Evolutionary conservation across 306 rosid species (phyloP), one percentile per base, ranked within the genome.

Genomic region (Fragaria ananassa): DNA sequence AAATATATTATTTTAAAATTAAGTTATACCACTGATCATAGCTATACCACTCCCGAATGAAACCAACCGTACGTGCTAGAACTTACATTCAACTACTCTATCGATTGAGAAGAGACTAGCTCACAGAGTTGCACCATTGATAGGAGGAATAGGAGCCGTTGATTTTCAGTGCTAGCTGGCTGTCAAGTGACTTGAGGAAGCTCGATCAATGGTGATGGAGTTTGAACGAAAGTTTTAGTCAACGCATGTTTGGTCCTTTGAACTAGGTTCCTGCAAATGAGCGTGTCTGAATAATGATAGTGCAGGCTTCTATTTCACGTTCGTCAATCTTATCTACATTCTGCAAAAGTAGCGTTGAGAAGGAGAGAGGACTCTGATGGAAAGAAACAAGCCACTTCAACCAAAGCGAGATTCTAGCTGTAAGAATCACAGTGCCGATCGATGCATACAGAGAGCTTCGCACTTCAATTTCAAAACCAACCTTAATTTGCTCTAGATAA

Each of bases 201-300:
- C 62, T 18, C 10, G 58, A 53, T 54, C 29, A 54, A 51, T 58
- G 74, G 42, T 58, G 74, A 37, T 60, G 54, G 34, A 50, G 77
- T 72, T 71, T 78, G 82, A 79, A 79, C 13, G 57, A 29, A 42
- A 72, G 39, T 17, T 71, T 49, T 49, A 63, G 82, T 72, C 82
- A 79, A 79, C 60, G 73, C 37, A 62, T 72, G 82, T 64, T 63
- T 72, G 76, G 77, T 79, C 77, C 64, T 64, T 49, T 79, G 73
- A 47, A 18, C 62, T 45, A 29, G 44, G 46, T 63, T 67, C 58
- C 53, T 41, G 44, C 44, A 25, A 60, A 56, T 4, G 41, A 12
- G 65, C 65, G 4, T 60, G 39, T 60, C 65, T 60, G 37, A 25
- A 23, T 12, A 60, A 57, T 25, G 17, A 23, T 10, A 60, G 37